phyloP scores from a whole-genome alignment of 2,329 filamentous ascomycete species.

The Emmonsiellopsis sp. region DNA sequence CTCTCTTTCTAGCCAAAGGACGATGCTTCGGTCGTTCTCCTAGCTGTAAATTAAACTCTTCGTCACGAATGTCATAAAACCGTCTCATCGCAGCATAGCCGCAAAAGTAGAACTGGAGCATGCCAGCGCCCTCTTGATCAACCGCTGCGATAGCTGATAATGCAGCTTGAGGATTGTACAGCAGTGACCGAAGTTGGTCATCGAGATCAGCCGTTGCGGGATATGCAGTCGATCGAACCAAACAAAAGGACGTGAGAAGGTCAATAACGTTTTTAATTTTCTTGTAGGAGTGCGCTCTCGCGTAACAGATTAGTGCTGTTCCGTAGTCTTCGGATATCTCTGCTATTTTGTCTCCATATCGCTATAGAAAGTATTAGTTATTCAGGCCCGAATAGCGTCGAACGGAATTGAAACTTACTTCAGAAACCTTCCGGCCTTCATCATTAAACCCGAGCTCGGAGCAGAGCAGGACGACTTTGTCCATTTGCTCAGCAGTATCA shows the following conservation, averaged over 20 bases:
- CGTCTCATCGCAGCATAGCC: conserved; percentile 85
- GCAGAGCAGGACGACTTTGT: conserved; percentile 72
- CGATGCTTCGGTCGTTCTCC: conserved; percentile 35
- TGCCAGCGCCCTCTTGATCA: conserved; percentile 71
- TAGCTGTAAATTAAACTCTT: conserved; percentile 35
- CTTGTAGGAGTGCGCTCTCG: conserved; percentile 65
- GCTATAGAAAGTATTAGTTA: conserved; percentile 38
- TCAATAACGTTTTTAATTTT: conserved; percentile 82
- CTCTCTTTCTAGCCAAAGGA: conserved; percentile 53
- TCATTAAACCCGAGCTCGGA: conserved; percentile 67
- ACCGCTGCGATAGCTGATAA: conserved; percentile 62
- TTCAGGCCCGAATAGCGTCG: neutral
- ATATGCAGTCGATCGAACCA: conserved; percentile 75
- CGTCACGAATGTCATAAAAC: conserved; percentile 84
- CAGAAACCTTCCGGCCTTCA: conserved; percentile 71
- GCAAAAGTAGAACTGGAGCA: conserved; percentile 76
- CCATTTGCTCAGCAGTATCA: conserved; percentile 60
- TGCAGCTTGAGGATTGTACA: conserved; percentile 61
- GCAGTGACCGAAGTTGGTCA: conserved; percentile 56
- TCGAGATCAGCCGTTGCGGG: conserved; percentile 66
- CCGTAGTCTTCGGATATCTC: conserved; percentile 69
- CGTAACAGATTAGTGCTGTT: conserved; percentile 81
- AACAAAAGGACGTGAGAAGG: conserved; percentile 74
- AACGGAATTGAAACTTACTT: conserved; percentile 44
- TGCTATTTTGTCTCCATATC: conserved; percentile 70